Conservation (phyloP, 768 basidiomycete species). For the Grammothele lineata region DNA sequence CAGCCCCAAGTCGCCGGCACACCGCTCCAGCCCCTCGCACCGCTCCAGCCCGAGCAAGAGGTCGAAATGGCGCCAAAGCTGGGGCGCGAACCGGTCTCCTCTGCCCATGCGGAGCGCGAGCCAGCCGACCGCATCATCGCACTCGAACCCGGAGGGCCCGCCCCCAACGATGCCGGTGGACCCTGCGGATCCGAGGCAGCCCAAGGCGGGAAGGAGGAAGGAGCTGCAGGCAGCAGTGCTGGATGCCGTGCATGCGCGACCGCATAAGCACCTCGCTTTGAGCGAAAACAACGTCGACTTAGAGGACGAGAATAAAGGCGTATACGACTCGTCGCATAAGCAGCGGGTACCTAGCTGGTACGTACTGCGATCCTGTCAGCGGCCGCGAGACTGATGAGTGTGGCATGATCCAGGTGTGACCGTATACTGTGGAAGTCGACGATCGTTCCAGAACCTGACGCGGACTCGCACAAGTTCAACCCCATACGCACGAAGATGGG, state of each 20-base stretch:
- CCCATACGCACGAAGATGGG: conserved; percentile 44
- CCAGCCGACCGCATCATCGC: neutral
- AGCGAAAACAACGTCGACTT: conserved; percentile 36
- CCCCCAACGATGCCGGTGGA: neutral
- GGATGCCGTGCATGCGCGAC: conserved; percentile 8
- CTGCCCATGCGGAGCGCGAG: conserved; percentile 5
- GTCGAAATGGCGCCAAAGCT: conserved; percentile 12
- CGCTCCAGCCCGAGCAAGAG: conserved; percentile 1
- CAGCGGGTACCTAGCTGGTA: conserved; percentile 83
- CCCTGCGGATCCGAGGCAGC: conserved; percentile 9
- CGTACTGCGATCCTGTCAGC: conserved; percentile 27
- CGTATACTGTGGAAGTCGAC: conserved; percentile 82
- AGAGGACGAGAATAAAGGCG: conserved; percentile 51
- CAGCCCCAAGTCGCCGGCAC: neutral
- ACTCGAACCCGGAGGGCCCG: neutral
- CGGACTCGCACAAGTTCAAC: conserved; percentile 19
- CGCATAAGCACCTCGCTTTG: conserved; percentile 17
- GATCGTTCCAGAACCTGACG: conserved; percentile 40
- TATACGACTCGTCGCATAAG: conserved; percentile 80
- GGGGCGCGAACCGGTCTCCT: conserved; percentile 6
- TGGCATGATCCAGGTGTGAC: conserved; percentile 68
- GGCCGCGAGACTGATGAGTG: no score
- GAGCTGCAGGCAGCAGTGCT: conserved; percentile 9
- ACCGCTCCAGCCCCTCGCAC: neutral
- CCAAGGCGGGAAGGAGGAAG: conserved; percentile 3